A percentile compares a stretch with the other conserved stretches of the same genome.
phyloP scores from a whole-genome alignment of 1,139 yeast species.

The Meyerozyma smithsonii region DNA sequence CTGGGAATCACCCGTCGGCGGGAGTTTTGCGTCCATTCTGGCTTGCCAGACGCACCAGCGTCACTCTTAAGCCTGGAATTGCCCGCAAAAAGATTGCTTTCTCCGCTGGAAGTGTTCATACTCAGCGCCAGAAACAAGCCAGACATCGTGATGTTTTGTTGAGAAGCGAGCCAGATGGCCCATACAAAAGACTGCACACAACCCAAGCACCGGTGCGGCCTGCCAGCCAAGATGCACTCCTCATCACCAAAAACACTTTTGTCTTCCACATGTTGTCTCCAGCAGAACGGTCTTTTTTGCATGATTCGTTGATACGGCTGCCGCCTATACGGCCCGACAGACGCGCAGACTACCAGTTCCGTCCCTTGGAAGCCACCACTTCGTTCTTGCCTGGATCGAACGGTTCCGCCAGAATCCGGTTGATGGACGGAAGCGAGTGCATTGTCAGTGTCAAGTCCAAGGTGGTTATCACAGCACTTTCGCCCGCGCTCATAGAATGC shows the following conservation, averaged over 20 bases:
- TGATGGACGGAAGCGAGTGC: slow-evolving; percentile 89
- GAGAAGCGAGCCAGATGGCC: neutral
- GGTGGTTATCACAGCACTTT: slow-evolving; percentile 55
- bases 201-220: neutral
- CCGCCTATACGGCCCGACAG: slow-evolving; percentile 84
- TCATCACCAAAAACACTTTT: neutral
- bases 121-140: neutral
- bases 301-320: slow-evolving; percentile 58
- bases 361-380: slow-evolving; percentile 81
- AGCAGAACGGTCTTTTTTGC: slow-evolving; percentile 77
- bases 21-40: slow-evolving; percentile 52
- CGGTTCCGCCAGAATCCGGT: slow-evolving; percentile 84
- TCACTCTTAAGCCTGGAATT: neutral
- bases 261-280: slow-evolving; percentile 52
- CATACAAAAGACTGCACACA: neutral
- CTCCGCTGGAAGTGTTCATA: neutral
- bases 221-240: slow-evolving; percentile 1
- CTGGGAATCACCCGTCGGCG: slow-evolving; percentile 58
- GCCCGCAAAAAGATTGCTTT: neutral
- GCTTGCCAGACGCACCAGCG: slow-evolving; percentile 14
- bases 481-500: slow-evolving; percentile 52
- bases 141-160: neutral
- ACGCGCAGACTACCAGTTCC: slow-evolving; percentile 63
- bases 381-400: slow-evolving; percentile 81
- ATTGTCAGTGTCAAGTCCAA: slow-evolving; percentile 84